Evolutionary conservation across 192 early-diverging fungal species (phyloP), one percentile per base, ranked within the genome.

Genomic region (Gonapodya sp.): DNA sequence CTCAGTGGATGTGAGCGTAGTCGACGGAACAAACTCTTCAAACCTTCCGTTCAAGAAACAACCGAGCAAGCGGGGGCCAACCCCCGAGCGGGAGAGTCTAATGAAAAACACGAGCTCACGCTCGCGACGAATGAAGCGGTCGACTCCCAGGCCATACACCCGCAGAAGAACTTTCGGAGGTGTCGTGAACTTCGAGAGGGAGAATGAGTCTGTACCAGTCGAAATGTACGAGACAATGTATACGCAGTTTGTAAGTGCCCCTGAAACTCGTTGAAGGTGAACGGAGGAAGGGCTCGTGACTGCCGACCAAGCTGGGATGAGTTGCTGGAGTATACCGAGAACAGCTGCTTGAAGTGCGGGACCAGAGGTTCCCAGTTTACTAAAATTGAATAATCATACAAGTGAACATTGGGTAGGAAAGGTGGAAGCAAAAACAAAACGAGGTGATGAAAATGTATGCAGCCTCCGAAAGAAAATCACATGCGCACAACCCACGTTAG

Each of bases 1-100:
- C 36, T 96, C 94, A 0, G 88, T 83, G 78, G 87, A 88, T 0
- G 86, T 91, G 74, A 97, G 86, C 0, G 94, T 95, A 0, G 84
- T 87, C 32, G 92, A 93, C 46, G 93, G 91, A 0, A 97, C 85
- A 74, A 90, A 96, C 83, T 97, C 89, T 81, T 97, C 95, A 81
- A 97, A 86, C 2, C 95, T 87, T 35, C 95, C 95, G 83, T 97
- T 97, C 18, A 85, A 88, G 84, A 96, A 97, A 24, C 92, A 91
- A 0, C 89, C 93, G 8, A 94, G 85, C 36, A 97, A 81, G 0
- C 83, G 86, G 1, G 95, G 93, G 0, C 94, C 95, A n/a, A 94
- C 88, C 0, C 92, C 91, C 75, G 92, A 83, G 0, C 86, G 83
- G 0, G 92, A 92, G 31, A 97, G 83, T 73, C 92, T 89, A 74